These are phyloP conservation scores for Aspergillus caelatus DNA, from an alignment of 2,329 filamentous ascomycete species.

Conservation along the genomic window DNA sequence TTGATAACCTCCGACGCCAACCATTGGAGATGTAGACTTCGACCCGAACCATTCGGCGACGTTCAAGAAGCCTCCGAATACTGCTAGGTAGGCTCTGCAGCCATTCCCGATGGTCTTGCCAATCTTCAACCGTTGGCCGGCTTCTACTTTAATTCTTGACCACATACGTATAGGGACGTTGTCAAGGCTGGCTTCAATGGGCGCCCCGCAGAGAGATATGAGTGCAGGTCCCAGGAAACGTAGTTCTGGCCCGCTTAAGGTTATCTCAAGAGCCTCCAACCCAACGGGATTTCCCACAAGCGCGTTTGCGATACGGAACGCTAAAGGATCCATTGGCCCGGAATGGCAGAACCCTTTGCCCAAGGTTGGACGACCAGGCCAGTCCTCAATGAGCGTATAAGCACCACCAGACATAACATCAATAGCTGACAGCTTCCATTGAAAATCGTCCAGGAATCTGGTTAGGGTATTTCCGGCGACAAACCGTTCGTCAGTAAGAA, in stretches of 20 bases:
- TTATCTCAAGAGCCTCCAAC: constrained; percentile 62
- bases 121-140: constrained; percentile 57
- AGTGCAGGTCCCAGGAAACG: constrained; percentile 58
- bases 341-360: constrained; percentile 62
- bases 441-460: constrained; percentile 57
- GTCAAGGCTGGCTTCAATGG: constrained; percentile 56
- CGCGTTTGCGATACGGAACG: constrained; percentile 61
- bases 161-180: constrained; percentile 56
- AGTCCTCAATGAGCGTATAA: constrained; percentile 63
- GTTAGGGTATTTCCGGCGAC: constrained; percentile 58
- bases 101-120: constrained; percentile 57
- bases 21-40: constrained; percentile 61
- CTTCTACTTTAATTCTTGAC: constrained; percentile 54
- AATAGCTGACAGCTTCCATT: constrained; percentile 54
- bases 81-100: constrained; percentile 61
- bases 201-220: constrained; percentile 60
- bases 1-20: constrained; percentile 63
- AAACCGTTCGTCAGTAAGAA: constrained; percentile 53
- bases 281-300: constrained; percentile 59
- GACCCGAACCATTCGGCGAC: constrained; percentile 61
- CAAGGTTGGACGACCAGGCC: constrained; percentile 58
- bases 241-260: constrained; percentile 61
- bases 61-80: constrained; percentile 58
- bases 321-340: constrained; percentile 65
- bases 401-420: constrained; percentile 60